Conservation (phyloP, 805 yeast species). For the Schizosaccharomyces japonicus region DNA sequence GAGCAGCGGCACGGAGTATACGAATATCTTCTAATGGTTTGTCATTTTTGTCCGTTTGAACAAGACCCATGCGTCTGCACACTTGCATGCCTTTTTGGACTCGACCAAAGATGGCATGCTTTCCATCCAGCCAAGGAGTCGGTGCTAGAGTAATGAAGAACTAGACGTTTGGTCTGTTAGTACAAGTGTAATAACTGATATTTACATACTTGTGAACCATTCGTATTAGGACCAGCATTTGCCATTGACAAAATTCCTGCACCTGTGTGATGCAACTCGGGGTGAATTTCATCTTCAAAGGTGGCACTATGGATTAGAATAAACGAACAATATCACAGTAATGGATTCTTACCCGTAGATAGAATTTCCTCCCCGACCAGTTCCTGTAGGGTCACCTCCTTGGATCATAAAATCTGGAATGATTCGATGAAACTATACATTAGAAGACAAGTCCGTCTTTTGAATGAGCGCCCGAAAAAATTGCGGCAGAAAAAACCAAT, state of each 20-base stretch:
- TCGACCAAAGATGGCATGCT: constrained; percentile 55
- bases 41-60: constrained; percentile 22
- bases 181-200: not conserved
- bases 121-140: constrained; percentile 51
- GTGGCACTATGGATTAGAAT: constrained; percentile 7
- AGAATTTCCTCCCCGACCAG: constrained; percentile 16
- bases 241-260: constrained; percentile 81
- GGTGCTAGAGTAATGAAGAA: constrained; percentile 65
- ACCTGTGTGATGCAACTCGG: constrained; percentile 38
- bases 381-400: constrained; percentile 18
- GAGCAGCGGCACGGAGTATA: constrained; percentile 14
- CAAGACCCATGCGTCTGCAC: constrained; percentile 34
- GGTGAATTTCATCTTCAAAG: constrained; percentile 16
- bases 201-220: constrained; percentile 33
- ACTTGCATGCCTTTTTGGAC: constrained; percentile 23
- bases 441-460: no score
- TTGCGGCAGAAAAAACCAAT: no score
- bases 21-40: constrained; percentile 24
- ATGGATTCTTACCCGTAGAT: constrained; percentile 8
- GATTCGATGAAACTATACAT: not conserved
- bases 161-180: constrained; percentile 19
- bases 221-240: constrained; percentile 79
- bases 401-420: constrained; percentile 17
- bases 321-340: constrained; percentile 5
- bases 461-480: no score